Base-by-base conservation (phyloP, 2,329 filamentous ascomycete species). In the Ambrosiella cleistominuta region DNA sequence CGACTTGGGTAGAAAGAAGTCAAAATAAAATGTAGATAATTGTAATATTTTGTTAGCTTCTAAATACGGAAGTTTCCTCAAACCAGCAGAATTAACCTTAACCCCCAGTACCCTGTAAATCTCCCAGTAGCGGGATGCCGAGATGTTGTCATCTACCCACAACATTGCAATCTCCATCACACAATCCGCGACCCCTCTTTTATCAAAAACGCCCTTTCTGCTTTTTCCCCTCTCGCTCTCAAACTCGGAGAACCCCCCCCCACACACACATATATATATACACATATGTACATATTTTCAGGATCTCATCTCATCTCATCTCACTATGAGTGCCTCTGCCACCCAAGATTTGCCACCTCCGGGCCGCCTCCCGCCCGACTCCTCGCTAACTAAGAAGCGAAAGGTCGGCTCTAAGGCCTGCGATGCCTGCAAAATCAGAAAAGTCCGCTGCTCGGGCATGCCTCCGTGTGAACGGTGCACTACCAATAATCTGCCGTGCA, bases 391-490 rank as follows among this genome's bases (percentile, higher is more conserved):
- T n/a, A 60, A 60, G 27, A 60, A 60, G 35, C 58, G 58, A 36
- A 60, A 57, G 38, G 37, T 60, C 40, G 54, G 54, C 6, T 57
- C 55, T 13, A 60, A 60, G 37, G 74, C 74, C 9, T 77, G 75
- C 64, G 75, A 77, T 61, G 73, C 70, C 17, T 78, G 75, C 67
- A 76, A 75, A 66, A 70, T 78, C 47, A 70, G 75, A 57, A 78
- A 78, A 66, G 72, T 77, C 60, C 71, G 72, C 52, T 78, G 75
- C 64, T 72, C 71, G 12, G 75, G 74, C 54, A 66, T 67, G 1
- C 67, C 72, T 19, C 75, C 75, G 6, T 78, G 75, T 59, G 66
- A 66, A 35, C 70, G 71, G 8, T 78, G 75, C 62, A 63, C 66
- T 27, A 68, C 71, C 13, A 69, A 72, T 1, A 68, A 71, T 7